A percentile compares a stretch with the other conserved stretches of the same genome.
Conservation (phyloP, 768 basidiomycete species). For the Psilocybe cubensis region DNA sequence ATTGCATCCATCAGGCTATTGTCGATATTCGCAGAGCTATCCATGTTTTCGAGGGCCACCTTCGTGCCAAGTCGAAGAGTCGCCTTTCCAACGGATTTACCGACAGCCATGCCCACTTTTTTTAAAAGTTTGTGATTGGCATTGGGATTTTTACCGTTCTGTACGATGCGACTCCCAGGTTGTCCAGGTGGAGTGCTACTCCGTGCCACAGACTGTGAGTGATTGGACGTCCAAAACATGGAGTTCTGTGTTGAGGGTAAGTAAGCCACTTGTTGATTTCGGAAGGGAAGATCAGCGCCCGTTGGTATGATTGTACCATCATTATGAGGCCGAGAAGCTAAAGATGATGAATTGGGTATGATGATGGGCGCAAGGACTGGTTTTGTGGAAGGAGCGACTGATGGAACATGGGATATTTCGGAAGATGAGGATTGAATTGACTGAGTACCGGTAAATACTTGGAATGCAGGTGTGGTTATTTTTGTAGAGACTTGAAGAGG, state of each 20-base stretch:
- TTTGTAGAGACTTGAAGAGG: neutral
- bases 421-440: neutral
- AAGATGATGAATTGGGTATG: neutral
- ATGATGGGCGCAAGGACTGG: neutral
- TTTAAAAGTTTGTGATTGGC: neutral
- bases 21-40: neutral
- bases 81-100: conserved; percentile 7
- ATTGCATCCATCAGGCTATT: neutral
- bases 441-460: neutral
- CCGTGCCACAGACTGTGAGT: neutral
- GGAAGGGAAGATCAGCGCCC: neutral
- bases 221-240: neutral
- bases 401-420: neutral
- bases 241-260: neutral
- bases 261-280: neutral
- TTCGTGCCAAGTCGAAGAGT: conserved; percentile 5
- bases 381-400: neutral
- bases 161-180: too few relatives aligned
- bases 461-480: conserved; percentile 1
- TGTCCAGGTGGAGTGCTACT: neutral
- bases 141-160: neutral
- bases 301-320: neutral
- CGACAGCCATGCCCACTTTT: conserved; percentile 7
- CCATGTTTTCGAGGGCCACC: conserved; percentile 6
- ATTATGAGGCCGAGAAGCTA: neutral